Base-by-base conservation (phyloP, 805 yeast species). In the Starmerella apicola region DNA sequence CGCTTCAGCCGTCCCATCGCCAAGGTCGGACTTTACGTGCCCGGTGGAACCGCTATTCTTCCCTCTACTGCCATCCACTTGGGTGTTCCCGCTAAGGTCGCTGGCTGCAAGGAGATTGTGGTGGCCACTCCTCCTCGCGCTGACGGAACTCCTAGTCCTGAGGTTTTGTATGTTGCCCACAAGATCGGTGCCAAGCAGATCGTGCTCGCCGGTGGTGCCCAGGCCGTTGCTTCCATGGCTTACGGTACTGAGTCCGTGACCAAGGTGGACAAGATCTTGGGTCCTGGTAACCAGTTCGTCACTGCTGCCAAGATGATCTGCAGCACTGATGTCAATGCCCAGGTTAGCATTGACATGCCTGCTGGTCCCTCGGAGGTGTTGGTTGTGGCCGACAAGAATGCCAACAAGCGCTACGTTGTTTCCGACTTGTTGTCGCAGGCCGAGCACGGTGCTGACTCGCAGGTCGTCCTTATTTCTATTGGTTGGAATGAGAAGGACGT, bases 331-430 rank as follows among this genome's bases (percentile, higher is more conserved):
- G 81, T 95, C 1, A 79, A 78, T 47, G 97, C 98, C 6, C 66
- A 86, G 55, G 91, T 95, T 58, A 81, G 95, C 15, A 91, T 91
- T 51, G 99, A 91, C 61, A 88, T 91, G 97, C 99, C 99, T 36
- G 99, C 99, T 20, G 99, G 99, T 8, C 99, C 99, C 22, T 81
- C 94, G 38, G 99, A 91, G 64, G 99, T 91, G 19, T 68, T 91
- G 44, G 99, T 88, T 5, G 68, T 91, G 52, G 94, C 95, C 35
- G 99, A 91, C 59, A 72, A 68, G 44, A 56, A 71, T 34, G 83
- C 96, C 10, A 95, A 85, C 62, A 88, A 94, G 19, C 95, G 85
- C 55, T 91, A 83, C 61, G 98, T 91, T 23, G 98, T 96, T n/a
- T 74, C 85, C 49, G 99, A 91, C 60, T 70, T 91, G 57, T 68